phyloP scores from a whole-genome alignment of 495 filamentous ascomycete species.

The Schizothecium vesticola region DNA sequence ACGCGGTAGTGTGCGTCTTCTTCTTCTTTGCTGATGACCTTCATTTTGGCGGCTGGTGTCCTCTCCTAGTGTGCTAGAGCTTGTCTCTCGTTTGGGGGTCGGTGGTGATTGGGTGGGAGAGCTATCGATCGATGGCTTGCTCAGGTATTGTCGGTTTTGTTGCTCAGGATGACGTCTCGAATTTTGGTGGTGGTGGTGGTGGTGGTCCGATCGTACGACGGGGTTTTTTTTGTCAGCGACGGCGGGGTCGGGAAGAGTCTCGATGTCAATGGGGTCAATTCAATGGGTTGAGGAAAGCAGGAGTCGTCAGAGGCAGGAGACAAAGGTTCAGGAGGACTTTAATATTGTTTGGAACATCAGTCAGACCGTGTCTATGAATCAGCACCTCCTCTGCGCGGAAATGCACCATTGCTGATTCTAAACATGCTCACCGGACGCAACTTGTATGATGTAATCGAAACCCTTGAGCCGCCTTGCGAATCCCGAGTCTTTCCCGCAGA shows the following conservation, averaged over 20 bases:
- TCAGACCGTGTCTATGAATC: background rate
- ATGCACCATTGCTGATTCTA: background rate
- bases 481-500: background rate
- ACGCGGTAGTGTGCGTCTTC: slow-evolving; percentile 58
- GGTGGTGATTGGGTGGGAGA: background rate
- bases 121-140: background rate
- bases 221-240: background rate
- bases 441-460: slow-evolving; percentile 1
- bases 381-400: background rate
- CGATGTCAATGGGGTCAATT: background rate
- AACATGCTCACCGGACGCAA: background rate
- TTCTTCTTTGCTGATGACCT: slow-evolving; percentile 91
- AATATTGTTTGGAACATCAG: background rate
- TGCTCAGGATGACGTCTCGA: background rate
- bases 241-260: background rate
- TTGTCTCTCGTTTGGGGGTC: background rate
- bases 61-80: background rate
- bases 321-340: background rate
- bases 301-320: background rate
- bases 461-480: background rate
- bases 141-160: background rate
- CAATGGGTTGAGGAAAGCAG: background rate
- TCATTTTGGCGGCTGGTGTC: slow-evolving; percentile 54
- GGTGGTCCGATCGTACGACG: background rate
- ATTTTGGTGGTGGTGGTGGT: background rate